Evolutionary conservation across 2,329 filamentous ascomycete species (phyloP).

Genomic region (Sporothrix dimorphospora): DNA sequence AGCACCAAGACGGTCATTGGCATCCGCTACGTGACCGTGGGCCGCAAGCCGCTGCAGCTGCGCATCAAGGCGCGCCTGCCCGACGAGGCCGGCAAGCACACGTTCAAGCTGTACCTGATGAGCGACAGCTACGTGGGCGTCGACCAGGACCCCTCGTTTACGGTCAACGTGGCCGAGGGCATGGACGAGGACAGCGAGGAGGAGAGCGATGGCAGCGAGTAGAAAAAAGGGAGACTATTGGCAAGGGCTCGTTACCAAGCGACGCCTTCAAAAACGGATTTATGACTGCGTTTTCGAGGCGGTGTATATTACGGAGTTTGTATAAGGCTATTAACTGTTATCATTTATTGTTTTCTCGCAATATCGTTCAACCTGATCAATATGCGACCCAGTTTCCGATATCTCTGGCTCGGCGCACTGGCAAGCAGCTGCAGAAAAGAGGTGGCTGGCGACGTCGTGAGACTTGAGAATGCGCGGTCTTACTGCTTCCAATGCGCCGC

Average conservation of each 20-base stretch:
- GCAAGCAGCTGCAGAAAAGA: neutral
- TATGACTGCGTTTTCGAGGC: neutral
- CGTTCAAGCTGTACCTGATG: slow-evolving; percentile 91
- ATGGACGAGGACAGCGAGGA: slow-evolving; percentile 95
- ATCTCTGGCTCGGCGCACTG: neutral
- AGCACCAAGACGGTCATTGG: slow-evolving; percentile 83
- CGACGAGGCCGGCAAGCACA: slow-evolving; percentile 73
- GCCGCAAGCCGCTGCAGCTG: slow-evolving; percentile 69
- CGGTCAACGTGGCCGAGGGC: slow-evolving; percentile 81
- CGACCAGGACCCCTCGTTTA: slow-evolving; percentile 91
- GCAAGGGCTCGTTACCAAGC: neutral
- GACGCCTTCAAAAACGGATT: neutral
- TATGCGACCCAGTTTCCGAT: neutral
- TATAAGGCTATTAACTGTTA: neutral
- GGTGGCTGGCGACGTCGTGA: slow-evolving; percentile 15
- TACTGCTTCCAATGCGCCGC: neutral
- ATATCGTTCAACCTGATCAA: neutral
- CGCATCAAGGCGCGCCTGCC: slow-evolving; percentile 88
- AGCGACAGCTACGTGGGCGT: slow-evolving; percentile 96
- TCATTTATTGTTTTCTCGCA: neutral
- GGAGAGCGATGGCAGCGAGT: neutral
- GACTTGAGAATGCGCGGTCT: neutral
- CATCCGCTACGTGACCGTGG: slow-evolving; percentile 93
- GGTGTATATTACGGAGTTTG: slow-evolving; percentile 14
- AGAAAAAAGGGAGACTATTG: neutral